Evolutionary conservation across 441 rosid species (phyloP).

Genomic region (Sinapis alba): DNA sequence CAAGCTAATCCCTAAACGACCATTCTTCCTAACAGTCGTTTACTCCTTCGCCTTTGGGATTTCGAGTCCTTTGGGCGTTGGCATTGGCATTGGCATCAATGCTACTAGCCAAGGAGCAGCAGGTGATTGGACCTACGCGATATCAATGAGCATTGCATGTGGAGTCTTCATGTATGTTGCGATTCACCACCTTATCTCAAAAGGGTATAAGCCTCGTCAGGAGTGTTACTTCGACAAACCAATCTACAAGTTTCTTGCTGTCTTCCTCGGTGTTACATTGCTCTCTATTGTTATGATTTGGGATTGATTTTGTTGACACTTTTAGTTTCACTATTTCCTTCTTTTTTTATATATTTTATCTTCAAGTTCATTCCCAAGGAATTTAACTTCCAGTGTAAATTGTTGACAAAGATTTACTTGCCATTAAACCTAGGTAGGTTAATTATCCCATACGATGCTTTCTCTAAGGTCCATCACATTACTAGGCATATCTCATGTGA

Average conservation of each 20-base stretch:
- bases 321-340: neutral
- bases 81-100: conserved; percentile 52
- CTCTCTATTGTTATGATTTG: conserved; percentile 74
- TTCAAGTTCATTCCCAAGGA: neutral
- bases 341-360: neutral
- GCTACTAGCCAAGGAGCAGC: conserved; percentile 58
- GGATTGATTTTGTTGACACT: conserved; percentile 43
- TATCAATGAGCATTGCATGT: conserved; percentile 67
- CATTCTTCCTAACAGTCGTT: conserved; percentile 52
- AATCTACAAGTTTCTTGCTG: conserved; percentile 59
- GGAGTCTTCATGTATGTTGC: conserved; percentile 72
- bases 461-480: neutral
- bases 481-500: neutral
- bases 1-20: conserved; percentile 62
- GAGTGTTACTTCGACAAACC: conserved; percentile 44
- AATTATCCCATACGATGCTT: neutral
- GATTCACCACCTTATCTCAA: conserved; percentile 67
- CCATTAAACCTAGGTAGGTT: neutral
- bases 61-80: conserved; percentile 71
- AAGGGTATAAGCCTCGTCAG: conserved; percentile 58
- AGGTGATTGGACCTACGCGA: conserved; percentile 67
- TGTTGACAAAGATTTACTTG: neutral
- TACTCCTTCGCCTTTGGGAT: conserved; percentile 69
- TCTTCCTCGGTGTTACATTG: conserved; percentile 54
- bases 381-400: neutral